Base-by-base conservation (phyloP, 2,329 filamentous ascomycete genomes). In the Fusarium austroafricanum region DNA sequence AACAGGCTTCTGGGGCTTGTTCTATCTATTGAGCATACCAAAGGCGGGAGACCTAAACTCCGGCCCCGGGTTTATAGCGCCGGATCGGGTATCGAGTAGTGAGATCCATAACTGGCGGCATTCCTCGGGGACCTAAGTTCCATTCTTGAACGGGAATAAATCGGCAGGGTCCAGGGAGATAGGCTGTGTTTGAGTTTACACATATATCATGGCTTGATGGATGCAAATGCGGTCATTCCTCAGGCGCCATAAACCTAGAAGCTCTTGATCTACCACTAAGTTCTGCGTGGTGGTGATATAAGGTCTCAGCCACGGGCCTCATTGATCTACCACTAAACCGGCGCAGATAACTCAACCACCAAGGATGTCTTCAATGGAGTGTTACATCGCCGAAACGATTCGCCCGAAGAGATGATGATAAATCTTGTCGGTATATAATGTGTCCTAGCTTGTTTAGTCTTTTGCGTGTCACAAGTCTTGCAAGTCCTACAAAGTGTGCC, bases 81-180 rank as follows among this genome's bases (percentile, higher is more conserved):
- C 59, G 59, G 59, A 62, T 62, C 9, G 20, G 57, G 59, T 10
- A 39, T 45, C n/a, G 12, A 49, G 8, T 10, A 8, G 20, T 20
- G 46, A 31, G 40, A 61, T 61, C 40, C 59, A 62, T 62, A 46
- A 12, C 56, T 47, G 5, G 4, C 44, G n/a, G 3, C 59, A 62
- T 62, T 62, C 57, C 59, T 47, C 21, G 3, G 15, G 18, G 18
- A 6, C 18, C 39, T 23, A 23, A 55, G 15, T 5, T 17, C 10
- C n/a, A 18, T 18, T 26, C 53, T 40, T 42, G 10, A 42, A 14
- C 8, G 10, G 14, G 20, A 6, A 20, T 17, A 18, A 21, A 61
- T 61, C 35, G 10, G 14, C 42, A 62, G 37, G 42, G 49, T 31
- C 8, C 10, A 14, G 1, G 17, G 6, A 20, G 29, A 10, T 18